These are phyloP conservation scores for Ocimum tenuiflorum DNA, from an alignment of 257 asterid species.

Conservation along the genomic window DNA sequence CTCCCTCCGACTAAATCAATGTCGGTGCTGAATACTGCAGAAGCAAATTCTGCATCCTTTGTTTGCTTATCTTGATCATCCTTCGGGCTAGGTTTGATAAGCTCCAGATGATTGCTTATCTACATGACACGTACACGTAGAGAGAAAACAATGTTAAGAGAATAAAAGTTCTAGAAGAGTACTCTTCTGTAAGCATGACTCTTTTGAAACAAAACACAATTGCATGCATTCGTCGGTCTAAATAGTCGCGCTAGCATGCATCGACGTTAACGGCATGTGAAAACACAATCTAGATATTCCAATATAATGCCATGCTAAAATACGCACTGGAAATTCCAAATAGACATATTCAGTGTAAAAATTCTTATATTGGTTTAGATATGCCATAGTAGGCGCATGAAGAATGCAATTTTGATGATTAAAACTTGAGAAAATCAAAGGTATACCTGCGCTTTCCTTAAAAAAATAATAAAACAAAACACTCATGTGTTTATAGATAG, in stretches of 20 bases:
- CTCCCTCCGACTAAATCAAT: constrained; percentile 69
- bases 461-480: too few relatives aligned
- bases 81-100: constrained; percentile 81
- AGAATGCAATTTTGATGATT: neutral
- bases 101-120: constrained; percentile 97
- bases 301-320: neutral
- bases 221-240: neutral
- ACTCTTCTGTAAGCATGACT: neutral
- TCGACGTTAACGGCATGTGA: neutral
- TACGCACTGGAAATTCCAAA: too few relatives aligned
- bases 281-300: neutral
- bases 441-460: too few relatives aligned
- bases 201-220: neutral
- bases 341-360: neutral
- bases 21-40: constrained; percentile 64
- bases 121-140: constrained; percentile 18
- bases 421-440: too few relatives aligned
- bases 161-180: neutral
- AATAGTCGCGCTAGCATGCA: neutral
- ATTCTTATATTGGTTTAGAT: neutral
- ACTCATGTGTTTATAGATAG: too few relatives aligned
- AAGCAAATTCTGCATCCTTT: constrained; percentile 74
- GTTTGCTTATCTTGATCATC: constrained; percentile 78
- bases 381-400: neutral
- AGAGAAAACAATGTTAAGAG: neutral